phyloP scores from a whole-genome alignment of 2,329 filamentous ascomycete genomes.

The Aspergillus persii region DNA sequence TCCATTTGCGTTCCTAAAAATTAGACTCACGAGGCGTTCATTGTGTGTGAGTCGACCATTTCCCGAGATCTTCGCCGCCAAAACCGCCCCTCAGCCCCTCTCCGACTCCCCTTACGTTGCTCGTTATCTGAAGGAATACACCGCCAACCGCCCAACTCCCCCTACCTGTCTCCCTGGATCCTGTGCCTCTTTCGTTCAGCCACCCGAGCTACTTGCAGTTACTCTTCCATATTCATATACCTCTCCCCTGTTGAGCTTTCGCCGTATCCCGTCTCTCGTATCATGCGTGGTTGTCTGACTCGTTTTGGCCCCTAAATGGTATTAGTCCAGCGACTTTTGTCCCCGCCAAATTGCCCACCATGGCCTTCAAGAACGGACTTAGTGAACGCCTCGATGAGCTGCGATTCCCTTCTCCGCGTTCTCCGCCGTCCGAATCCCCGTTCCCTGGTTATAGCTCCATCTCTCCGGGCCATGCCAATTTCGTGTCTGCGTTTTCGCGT shows the following conservation, averaged over 20 bases:
- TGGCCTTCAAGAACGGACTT: slow-evolving; percentile 64
- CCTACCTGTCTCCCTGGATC: slow-evolving; percentile 6
- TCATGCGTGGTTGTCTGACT: slow-evolving; percentile 24
- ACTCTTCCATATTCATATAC: slow-evolving; percentile 10
- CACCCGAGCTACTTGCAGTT: slow-evolving; percentile 15
- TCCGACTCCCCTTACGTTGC: slow-evolving; percentile 34
- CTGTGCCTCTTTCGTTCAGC: slow-evolving; percentile 14
- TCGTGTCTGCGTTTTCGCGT: slow-evolving; percentile 57
- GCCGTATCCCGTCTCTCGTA: slow-evolving; percentile 9
- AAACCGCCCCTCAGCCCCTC: slow-evolving; percentile 37
- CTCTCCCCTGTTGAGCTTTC: slow-evolving; percentile 9
- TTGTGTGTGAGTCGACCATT: slow-evolving; percentile 36
- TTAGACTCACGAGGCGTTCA: slow-evolving; percentile 36
- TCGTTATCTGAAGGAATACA: slow-evolving; percentile 26
- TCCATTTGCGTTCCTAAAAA: slow-evolving; percentile 11
- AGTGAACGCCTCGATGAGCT: slow-evolving; percentile 73
- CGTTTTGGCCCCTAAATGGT: slow-evolving; percentile 21
- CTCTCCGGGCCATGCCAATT: slow-evolving; percentile 64
- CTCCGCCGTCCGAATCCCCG: slow-evolving; percentile 70
- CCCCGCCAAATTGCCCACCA: slow-evolving; percentile 39
- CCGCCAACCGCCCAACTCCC: slow-evolving; percentile 26
- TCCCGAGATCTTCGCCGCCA: slow-evolving; percentile 28
- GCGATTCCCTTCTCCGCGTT: slow-evolving; percentile 74
- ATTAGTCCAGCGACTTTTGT: slow-evolving; percentile 31
- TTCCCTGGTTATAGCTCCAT: slow-evolving; percentile 74